Base-by-base conservation (phyloP, 2,329 filamentous ascomycete genomes). In the Cladosporium sp. region DNA sequence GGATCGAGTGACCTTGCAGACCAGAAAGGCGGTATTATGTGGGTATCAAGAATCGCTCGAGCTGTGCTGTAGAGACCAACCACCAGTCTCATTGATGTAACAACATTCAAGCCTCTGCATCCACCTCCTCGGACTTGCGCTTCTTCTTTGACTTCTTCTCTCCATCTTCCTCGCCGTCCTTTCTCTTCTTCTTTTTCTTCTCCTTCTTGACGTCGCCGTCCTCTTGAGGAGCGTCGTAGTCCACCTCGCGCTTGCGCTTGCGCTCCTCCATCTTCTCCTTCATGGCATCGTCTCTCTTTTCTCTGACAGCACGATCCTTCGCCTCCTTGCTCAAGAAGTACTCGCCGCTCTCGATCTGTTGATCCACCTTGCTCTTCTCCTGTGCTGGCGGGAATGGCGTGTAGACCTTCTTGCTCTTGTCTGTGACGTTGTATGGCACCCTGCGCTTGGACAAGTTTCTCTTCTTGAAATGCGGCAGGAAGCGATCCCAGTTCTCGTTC, bases 301-400 rank as follows among this genome's bases (percentile, higher is more conserved):
- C 90, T 79, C 91, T 89, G 57, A 85, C 88, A 64, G 89, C 90
- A 68, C 93, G 86, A 75, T 96, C 92, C 85, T 96, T 97, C 67
- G 92, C 93, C 75, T 93, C 88, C 84, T 97, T 97, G 76, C 90
- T 89, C 76, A 99, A 80, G 80, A 98, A 98, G 82, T 96, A 99
- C 82, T 98, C 94, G 81, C 95, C 94, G 73, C 88, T 93, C 84
- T 99, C 95, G 82, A 99, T 97, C 85, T 99, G 94, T 80, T 93
- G 81, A 80, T 99, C 95, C 73, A 99, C 87, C 87, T 98, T 99
- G 87, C 93, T 97, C 91, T 97, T 97, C 85, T 99, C 94, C 71
- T 93, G 93, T 52, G 93, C 87, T 7, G 95, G 95, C 59, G 95
- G 95, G 88, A 99, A 99, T 11, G 95, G 94, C 71, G 96, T 99